Evolutionary conservation across 805 yeast genomes (phyloP).

Genomic region (Schwanniomyces sp.): DNA sequence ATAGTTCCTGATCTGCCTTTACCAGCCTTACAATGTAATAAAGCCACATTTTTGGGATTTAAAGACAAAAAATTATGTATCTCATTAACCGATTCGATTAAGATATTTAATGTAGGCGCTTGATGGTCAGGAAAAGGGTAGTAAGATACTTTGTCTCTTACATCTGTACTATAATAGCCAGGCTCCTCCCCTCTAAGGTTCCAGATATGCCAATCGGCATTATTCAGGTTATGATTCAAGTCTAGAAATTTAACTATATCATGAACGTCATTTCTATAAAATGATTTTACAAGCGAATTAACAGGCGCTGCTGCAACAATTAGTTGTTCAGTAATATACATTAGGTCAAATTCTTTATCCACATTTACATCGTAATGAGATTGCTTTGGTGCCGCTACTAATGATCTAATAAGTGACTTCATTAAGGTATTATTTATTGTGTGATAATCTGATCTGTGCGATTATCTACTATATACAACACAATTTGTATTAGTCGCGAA

Average conservation of each 20-base stretch:
- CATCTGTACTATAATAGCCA: conserved; percentile 41
- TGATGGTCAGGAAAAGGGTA: conserved; percentile 76
- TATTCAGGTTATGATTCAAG: conserved; percentile 44
- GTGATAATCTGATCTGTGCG: not conserved
- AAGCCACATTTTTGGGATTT: conserved; percentile 49
- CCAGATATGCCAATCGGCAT: conserved; percentile 67
- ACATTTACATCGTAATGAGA: conserved; percentile 13
- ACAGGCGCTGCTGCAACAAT: conserved; percentile 81
- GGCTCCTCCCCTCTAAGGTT: conserved; percentile 64
- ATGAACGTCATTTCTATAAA: conserved; percentile 52
- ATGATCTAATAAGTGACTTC: conserved; percentile 13
- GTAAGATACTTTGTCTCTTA: conserved; percentile 31
- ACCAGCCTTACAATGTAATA: conserved; percentile 87
- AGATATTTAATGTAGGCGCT: conserved; percentile 62
- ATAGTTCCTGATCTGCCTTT: conserved; percentile 88
- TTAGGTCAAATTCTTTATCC: conserved; percentile 53
- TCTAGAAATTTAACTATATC: conserved; percentile 53
- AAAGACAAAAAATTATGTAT: conserved; percentile 43
- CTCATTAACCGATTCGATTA: conserved; percentile 44
- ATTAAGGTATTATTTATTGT: conserved; percentile 1
- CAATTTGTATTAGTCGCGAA: not conserved
- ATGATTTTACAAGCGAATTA: conserved; percentile 34
- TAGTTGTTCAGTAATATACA: conserved; percentile 62
- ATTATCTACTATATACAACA: not conserved
- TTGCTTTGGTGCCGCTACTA: conserved; percentile 13